These are phyloP conservation scores for Crucihimalaya himalaica DNA, from an alignment of 345 rosid genomes.

Conservation along the genomic window DNA sequence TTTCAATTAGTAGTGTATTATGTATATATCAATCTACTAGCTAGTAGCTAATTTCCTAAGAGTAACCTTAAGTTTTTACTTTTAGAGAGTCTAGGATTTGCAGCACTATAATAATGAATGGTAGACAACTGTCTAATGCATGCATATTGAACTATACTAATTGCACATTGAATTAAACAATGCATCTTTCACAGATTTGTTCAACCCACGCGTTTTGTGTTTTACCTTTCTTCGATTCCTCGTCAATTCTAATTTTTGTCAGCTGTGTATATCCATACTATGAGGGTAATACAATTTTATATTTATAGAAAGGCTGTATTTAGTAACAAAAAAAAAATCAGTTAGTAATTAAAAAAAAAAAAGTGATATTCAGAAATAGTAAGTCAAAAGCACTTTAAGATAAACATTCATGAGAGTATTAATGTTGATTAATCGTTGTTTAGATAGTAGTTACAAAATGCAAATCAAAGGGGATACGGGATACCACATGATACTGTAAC, in stretches of 20 bases:
- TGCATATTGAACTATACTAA: conserved; percentile 25
- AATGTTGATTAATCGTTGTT: background rate
- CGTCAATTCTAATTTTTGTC: background rate
- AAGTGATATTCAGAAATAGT: background rate
- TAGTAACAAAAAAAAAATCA: background rate
- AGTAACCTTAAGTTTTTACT: background rate
- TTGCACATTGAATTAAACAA: background rate
- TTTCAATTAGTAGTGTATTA: background rate
- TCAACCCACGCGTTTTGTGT: conserved; percentile 31
- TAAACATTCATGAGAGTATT: background rate
- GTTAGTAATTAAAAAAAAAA: too few relatives aligned
- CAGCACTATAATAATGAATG: conserved; percentile 8
- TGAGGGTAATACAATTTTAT: background rate
- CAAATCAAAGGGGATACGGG: conserved; percentile 18
- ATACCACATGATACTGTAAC: conserved; percentile 19
- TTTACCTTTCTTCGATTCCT: conserved; percentile 16
- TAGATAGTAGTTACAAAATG: background rate
- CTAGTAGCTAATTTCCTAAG: conserved; percentile 1
- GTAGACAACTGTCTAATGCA: conserved; percentile 34
- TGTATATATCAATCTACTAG: background rate
- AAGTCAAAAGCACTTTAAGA: background rate
- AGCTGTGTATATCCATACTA: conserved; percentile 18
- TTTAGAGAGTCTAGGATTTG: background rate
- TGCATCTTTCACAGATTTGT: conserved; percentile 3
- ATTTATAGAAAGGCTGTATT: background rate